Base-by-base conservation (phyloP, 2,329 filamentous ascomycete genomes). In the Pseudopithomyces maydicus region DNA sequence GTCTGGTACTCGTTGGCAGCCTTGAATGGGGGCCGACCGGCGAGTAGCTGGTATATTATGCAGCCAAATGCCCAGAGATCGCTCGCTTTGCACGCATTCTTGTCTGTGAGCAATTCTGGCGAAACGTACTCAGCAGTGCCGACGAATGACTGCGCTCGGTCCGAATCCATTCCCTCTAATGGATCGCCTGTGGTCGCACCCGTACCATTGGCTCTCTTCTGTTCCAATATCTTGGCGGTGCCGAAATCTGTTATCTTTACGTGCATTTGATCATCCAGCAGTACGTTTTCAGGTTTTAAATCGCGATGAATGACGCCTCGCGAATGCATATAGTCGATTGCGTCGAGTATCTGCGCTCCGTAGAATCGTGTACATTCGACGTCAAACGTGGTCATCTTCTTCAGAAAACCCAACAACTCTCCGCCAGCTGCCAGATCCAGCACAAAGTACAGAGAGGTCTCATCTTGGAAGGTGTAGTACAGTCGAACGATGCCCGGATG, bases 181-280 rank as follows among this genome's bases (percentile, higher is more conserved):
- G 82, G 80, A 63, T 84, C 79, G 7, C 83, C 79, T 38, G 75
- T 58, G 8, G 70, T 65, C 5, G 57, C 77, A 2, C 78, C 76
- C 19, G 64, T 57, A 43, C 74, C 74, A 53, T 77, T 75, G 1
- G 81, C 70, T 73, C 82, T 77, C 35, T 73, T 76, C 29, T 78
- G 73, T 49, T 89, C 88, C 44, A 99, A 81, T 60, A 99, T 86
- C 75, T 97, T 98, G n/a, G 95, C 95, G 0, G 95, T 99, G 41
- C 95, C 95, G 72, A 99, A 99, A 77, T 99, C 95, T 7, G 95
- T 99, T 63, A 99, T 97, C 75, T 99, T 99, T 78, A 98, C 89
- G 70, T 98, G 92, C 90, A 97, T 96, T 70, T 96, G 90, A 63
- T 93, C 90, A 74, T 99, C 95, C 36, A 99, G 82, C 6, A 99